Evolutionary conservation across 2,329 filamentous ascomycete genomes (phyloP).

Genomic region (Fusarium hainanense): DNA sequence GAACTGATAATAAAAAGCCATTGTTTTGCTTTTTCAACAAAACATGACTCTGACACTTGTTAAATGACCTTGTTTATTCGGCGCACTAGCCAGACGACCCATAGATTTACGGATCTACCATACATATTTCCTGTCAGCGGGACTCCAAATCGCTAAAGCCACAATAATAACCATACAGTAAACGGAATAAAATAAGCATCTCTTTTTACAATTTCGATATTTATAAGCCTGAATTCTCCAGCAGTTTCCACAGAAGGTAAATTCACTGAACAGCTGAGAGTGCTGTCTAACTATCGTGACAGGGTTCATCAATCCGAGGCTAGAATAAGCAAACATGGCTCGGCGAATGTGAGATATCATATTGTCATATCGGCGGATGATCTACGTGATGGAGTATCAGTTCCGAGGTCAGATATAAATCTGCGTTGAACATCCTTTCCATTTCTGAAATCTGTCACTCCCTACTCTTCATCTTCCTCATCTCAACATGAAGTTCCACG

Average conservation of each 20-base stretch:
- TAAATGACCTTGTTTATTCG: neutral
- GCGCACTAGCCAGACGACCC: neutral
- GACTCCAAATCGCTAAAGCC: neutral
- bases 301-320: neutral
- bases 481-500: constrained; percentile 2
- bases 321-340: neutral
- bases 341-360: neutral
- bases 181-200: neutral
- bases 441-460: neutral
- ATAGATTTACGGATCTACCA: neutral
- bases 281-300: neutral
- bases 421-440: no score
- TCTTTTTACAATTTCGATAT: neutral
- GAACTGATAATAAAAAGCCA: rapidly evolving
- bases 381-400: neutral
- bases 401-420: neutral
- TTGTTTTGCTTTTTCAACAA: neutral
- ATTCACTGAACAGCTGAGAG: neutral
- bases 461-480: no score
- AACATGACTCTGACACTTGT: neutral
- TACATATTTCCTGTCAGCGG: neutral
- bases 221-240: no score
- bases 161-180: no score
- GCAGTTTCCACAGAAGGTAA: no score
- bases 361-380: neutral